A percentile compares a stretch with the other conserved stretches of the same genome.
Evolutionary conservation across 345 rosid genomes (phyloP).

Genomic region (Syzygium aqueum): DNA sequence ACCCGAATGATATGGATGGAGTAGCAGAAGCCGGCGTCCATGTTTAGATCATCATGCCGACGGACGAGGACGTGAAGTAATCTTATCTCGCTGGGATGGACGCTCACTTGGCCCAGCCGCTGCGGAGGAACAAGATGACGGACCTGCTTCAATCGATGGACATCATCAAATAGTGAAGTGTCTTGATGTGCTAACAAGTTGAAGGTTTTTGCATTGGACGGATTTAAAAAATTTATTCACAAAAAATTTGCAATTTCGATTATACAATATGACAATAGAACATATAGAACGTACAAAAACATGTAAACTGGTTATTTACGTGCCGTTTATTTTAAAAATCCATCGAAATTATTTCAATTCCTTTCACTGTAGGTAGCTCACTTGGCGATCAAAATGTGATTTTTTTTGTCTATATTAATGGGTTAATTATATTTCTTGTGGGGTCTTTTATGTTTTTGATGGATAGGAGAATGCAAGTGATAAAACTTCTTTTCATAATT

Average conservation of each 20-base stretch:
- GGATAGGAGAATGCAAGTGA: not conserved
- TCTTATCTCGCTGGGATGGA: no score
- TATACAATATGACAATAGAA: not conserved
- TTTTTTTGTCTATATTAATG: not conserved
- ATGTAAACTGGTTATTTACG: not conserved
- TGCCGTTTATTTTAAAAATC: not conserved
- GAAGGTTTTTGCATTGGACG: not conserved
- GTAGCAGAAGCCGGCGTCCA: no score
- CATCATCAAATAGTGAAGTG: no score
- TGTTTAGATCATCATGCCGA: no score
- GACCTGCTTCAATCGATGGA: no score
- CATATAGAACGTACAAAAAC: not conserved
- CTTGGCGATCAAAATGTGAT: not conserved
- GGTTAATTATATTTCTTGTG: no score
- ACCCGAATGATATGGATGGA: no score
- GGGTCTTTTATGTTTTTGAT: not conserved
- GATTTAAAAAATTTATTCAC: not conserved
- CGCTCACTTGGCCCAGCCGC: no score
- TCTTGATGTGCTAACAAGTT: not conserved
- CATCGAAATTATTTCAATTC: not conserved
- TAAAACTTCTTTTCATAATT: not conserved
- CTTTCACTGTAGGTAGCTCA: not conserved
- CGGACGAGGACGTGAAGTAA: no score
- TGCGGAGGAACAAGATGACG: no score
- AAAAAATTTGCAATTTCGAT: not conserved